Base-by-base conservation (phyloP, 2,329 filamentous ascomycete species). In the Aspergillus sp. region DNA sequence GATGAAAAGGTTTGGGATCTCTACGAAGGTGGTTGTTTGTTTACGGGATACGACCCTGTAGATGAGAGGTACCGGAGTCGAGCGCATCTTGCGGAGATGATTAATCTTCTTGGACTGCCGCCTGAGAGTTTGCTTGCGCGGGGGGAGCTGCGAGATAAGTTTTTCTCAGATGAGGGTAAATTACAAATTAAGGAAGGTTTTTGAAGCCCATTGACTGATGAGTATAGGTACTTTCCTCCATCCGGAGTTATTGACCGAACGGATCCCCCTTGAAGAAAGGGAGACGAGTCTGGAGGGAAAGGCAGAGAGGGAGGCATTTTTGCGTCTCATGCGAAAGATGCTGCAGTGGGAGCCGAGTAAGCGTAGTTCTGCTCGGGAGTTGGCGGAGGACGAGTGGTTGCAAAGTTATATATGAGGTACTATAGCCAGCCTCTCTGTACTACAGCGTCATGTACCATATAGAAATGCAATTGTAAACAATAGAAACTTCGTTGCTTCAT, bases 51-150 rank as follows among this genome's bases (percentile, higher is more conserved):
- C 0, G 79, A 81, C 53, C 72, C 75, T 0, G 74, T 79, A 63
- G 60, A 67, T 43, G 51, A 78, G 12, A 70, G 32, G 0, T 83
- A 83, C 50, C 68, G 76, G 9, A 80, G 77, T 56, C 73, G 79
- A 55, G 79, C 79, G 0, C 81, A 82, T 65, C 77, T 84, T 19
- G 80, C 81, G 1, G 79, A 84, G 59, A 82, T 84, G 2, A 76
- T 81, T 13, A 71, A 64, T 5, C 66, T 84, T 3, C 76, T 84
- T 45, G 81, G 81, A 0, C 72, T 71, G 1, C 80, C 80, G 1
- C 78, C 58, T 2, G 56, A 65, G 1, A 64, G 61, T 2, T 67
- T 82, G 4, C 69, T 80, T 66, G 57, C 64, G 0, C 68, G 52
- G 10, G 77, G 76, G 2, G 65, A 68, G 5, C 57, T 66, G 7